Evolutionary conservation across 129 eudicot species (phyloP).

Genomic region (Mikania micrantha): DNA sequence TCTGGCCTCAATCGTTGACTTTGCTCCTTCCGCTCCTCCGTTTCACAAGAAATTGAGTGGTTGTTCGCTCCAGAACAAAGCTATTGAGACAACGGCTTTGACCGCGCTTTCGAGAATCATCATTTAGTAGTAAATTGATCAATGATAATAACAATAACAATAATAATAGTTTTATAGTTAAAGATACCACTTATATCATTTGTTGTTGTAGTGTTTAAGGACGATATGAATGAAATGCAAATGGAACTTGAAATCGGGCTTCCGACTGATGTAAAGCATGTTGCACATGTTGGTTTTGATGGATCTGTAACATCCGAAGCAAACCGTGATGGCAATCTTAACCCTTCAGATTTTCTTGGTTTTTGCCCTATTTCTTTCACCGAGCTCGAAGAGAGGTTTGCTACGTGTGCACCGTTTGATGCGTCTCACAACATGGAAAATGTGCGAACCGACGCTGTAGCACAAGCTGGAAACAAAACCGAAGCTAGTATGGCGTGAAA

Average conservation of each 20-base stretch:
- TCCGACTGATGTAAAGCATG: constrained; percentile 80
- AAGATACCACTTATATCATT: neutral
- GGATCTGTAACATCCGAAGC: constrained; percentile 46
- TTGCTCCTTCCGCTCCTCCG: too few species aligned
- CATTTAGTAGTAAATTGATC: too few species aligned
- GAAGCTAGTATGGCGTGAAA: constrained; percentile 11
- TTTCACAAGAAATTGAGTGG: too few species aligned
- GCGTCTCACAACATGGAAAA: constrained; percentile 4
- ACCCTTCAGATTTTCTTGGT: constrained; percentile 23
- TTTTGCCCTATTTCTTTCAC: constrained; percentile 30
- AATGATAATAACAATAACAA: too few species aligned
- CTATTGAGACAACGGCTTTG: too few species aligned
- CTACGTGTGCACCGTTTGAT: constrained; percentile 23
- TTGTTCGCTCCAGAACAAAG: too few species aligned
- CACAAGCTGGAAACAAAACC: constrained; percentile 9
- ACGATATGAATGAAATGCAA: constrained; percentile 41
- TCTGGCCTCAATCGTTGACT: too few species aligned
- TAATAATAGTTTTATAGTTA: neutral
- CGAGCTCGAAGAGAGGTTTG: constrained; percentile 30
- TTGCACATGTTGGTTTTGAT: constrained; percentile 78
- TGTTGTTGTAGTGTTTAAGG: constrained; percentile 32
- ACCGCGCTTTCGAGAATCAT: too few species aligned
- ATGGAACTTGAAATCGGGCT: constrained; percentile 63
- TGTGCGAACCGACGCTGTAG: neutral
- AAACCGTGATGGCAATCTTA: constrained; percentile 21